These are phyloP conservation scores for Aphanomyces invadans DNA, from an alignment of 352 stramenopile species.

Conservation along the genomic window DNA sequence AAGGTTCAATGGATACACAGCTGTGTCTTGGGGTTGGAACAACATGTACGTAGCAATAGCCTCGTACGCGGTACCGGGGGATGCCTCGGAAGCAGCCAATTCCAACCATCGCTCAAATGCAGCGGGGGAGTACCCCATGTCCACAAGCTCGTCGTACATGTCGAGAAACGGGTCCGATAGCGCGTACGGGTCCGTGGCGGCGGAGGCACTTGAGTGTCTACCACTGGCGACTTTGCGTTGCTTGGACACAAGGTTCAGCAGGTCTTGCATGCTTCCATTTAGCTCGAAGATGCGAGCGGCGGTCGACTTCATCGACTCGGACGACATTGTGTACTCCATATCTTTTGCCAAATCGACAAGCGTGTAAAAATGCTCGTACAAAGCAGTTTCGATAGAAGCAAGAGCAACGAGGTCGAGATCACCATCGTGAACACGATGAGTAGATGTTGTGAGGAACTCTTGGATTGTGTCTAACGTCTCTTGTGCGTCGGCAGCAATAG, in stretches of 20 bases:
- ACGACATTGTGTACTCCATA: background rate
- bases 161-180: slow-evolving; percentile 20
- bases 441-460: slow-evolving; percentile 1
- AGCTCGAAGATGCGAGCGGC: slow-evolving; percentile 15
- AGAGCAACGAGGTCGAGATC: background rate
- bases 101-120: slow-evolving; percentile 3
- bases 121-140: background rate
- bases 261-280: slow-evolving; percentile 10
- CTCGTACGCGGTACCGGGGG: background rate
- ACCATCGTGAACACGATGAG: background rate
- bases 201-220: no score
- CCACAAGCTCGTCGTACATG: slow-evolving; percentile 6
- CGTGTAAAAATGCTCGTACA: slow-evolving; percentile 16
- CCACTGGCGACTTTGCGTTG: background rate
- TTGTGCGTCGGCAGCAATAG: background rate
- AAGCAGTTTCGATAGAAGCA: background rate
- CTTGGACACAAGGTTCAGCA: background rate
- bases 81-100: background rate
- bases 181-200: background rate
- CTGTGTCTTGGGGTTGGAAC: slow-evolving; percentile 2
- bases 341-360: background rate
- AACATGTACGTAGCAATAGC: slow-evolving; percentile 10
- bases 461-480: background rate
- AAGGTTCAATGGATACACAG: background rate
- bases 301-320: background rate